These are phyloP conservation scores for Paragyromitra xinjiangensis DNA, from an alignment of 495 filamentous ascomycete species.

Conservation along the genomic window DNA sequence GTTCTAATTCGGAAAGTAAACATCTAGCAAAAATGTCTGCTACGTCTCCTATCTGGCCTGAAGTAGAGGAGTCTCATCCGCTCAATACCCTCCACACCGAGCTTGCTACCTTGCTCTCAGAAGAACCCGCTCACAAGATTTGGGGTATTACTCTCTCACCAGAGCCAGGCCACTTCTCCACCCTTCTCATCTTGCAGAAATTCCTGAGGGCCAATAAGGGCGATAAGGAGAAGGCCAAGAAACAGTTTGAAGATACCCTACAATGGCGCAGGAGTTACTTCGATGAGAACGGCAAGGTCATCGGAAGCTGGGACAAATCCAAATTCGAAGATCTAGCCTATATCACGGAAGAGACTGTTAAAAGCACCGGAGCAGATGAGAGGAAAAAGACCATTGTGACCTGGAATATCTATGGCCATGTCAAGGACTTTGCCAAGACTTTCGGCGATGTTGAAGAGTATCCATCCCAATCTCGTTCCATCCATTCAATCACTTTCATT, in stretches of 20 bases:
- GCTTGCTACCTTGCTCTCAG: conserved; percentile 60
- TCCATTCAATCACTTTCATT: neutral
- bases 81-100: conserved; percentile 42
- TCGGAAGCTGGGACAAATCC: conserved; percentile 62
- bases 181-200: conserved; percentile 85
- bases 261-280: conserved; percentile 74
- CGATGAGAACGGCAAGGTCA: conserved; percentile 58
- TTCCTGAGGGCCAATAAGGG: conserved; percentile 88
- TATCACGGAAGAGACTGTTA: conserved; percentile 60
- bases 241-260: conserved; percentile 79
- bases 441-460: conserved; percentile 82
- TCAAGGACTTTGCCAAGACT: conserved; percentile 74
- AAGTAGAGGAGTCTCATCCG: conserved; percentile 34
- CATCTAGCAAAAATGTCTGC: conserved; percentile 26
- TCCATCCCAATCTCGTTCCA: conserved; percentile 55
- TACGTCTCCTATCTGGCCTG: conserved; percentile 31
- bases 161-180: conserved; percentile 70
- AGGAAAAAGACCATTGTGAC: conserved; percentile 60
- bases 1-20: conserved; percentile 10
- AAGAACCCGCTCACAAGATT: conserved; percentile 71
- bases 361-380: conserved; percentile 1
- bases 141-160: conserved; percentile 73
- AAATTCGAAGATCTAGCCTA: conserved; percentile 70
- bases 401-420: conserved; percentile 87
- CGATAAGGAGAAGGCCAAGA: conserved; percentile 72